phyloP scores from a whole-genome alignment of 179 eudicot species.

The Beta lomatogona region DNA sequence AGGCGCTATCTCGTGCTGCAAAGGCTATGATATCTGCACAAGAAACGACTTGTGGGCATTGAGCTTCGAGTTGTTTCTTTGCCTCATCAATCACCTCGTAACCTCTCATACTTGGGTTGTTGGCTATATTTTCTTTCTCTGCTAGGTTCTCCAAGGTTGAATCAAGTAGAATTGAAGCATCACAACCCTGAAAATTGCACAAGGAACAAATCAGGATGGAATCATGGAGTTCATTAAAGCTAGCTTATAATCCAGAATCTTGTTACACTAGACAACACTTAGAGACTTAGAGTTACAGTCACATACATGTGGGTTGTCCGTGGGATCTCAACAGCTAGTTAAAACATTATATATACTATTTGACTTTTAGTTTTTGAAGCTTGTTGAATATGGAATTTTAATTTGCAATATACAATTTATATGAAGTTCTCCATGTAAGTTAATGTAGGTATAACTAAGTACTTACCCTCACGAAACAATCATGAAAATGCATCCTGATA shows the following conservation, averaged over 20 bases:
- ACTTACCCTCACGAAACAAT: slow-evolving; percentile 53
- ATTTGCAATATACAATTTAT: no score
- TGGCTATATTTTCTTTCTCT: slow-evolving; percentile 42
- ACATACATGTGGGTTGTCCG: no score
- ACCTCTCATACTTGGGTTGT: slow-evolving; percentile 42
- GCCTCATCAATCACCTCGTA: slow-evolving; percentile 51
- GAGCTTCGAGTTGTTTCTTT: slow-evolving; percentile 41
- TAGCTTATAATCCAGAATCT: no score
- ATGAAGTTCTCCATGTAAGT: no score
- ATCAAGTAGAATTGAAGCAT: slow-evolving; percentile 46
- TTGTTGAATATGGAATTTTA: no score
- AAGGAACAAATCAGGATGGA: no score
- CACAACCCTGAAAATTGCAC: slow-evolving; percentile 29
- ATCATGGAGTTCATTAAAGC: no score
- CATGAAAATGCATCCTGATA: slow-evolving; percentile 51
- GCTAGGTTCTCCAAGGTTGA: slow-evolving; percentile 39
- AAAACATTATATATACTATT: no score
- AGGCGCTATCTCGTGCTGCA: slow-evolving; percentile 53
- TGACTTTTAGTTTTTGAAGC: no score
- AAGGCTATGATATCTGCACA: slow-evolving; percentile 56
- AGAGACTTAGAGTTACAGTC: no score
- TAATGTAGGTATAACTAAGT: not conserved
- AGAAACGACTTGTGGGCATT: slow-evolving; percentile 49
- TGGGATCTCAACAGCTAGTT: no score
- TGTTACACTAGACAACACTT: no score